Evolutionary conservation across 306 rosid species (phyloP).

Genomic region (Acacia crassicarpa): DNA sequence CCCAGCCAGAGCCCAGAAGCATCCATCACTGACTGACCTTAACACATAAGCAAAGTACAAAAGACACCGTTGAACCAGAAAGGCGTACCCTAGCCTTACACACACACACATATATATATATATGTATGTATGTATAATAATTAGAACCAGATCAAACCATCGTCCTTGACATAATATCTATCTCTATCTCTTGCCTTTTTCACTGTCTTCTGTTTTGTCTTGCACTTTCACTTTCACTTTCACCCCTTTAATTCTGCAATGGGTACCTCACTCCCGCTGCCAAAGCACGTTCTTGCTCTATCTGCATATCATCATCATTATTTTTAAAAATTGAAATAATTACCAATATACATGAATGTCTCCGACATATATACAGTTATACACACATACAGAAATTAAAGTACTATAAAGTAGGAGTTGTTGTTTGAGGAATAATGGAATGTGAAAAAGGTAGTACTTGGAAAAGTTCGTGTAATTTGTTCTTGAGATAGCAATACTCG

Average conservation of each 20-base stretch:
- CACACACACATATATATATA: too few relatives aligned
- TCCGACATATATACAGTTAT: background rate
- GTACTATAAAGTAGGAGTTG: background rate
- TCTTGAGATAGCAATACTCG: conserved; percentile 92
- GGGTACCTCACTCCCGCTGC: conserved; percentile 91
- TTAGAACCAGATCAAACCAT: background rate
- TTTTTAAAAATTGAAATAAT: background rate
- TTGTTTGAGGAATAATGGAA: background rate
- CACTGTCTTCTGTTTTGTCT: background rate
- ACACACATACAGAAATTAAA: background rate
- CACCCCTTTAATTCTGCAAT: conserved; percentile 40
- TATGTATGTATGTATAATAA: too few relatives aligned
- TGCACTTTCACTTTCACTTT: background rate
- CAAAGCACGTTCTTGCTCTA: conserved; percentile 81
- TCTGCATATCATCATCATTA: conserved; percentile 37
- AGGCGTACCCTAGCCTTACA: background rate
- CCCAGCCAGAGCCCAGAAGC: background rate
- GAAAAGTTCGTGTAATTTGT: conserved; percentile 86
- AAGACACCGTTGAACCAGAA: conserved; percentile 1
- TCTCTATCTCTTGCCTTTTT: background rate
- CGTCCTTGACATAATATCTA: background rate
- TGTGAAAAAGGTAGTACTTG: conserved; percentile 48
- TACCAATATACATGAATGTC: background rate
- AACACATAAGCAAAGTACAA: background rate
- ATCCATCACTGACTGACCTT: background rate